Conservation (phyloP, 1,139 yeast species). For the Wickerhamiella pararugosa region DNA sequence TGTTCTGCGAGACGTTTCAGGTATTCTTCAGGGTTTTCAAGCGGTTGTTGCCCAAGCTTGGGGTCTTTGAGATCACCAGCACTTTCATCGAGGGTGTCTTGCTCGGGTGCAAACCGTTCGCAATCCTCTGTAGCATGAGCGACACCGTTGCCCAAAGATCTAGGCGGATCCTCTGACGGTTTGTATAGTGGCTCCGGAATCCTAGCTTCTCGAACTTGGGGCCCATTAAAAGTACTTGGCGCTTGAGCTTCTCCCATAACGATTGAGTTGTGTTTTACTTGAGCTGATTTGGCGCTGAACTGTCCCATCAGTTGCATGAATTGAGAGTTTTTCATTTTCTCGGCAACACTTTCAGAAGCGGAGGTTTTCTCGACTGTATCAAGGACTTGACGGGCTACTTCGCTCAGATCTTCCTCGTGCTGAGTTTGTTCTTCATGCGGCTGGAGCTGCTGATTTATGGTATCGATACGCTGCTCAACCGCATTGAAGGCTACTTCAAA, state of each 20-base stretch:
- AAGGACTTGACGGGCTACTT: slow-evolving; percentile 22
- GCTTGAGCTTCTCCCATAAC: slow-evolving; percentile 17
- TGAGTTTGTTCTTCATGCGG: no score
- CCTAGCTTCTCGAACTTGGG: not conserved
- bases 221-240: slow-evolving; percentile 4
- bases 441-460: no score
- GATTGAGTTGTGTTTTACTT: slow-evolving; percentile 23
- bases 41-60: slow-evolving; percentile 11
- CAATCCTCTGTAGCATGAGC: not conserved
- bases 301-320: slow-evolving; percentile 29
- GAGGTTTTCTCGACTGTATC: slow-evolving; percentile 16
- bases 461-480: no score
- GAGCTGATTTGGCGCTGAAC: slow-evolving; percentile 22
- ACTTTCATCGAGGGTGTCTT: not conserved
- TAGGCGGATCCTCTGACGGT: slow-evolving; percentile 2
- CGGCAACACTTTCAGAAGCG: slow-evolving; percentile 14
- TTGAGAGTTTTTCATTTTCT: slow-evolving; percentile 25
- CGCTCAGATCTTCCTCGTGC: slow-evolving; percentile 18
- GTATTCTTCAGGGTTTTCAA: slow-evolving; percentile 20
- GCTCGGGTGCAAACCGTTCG: not conserved
- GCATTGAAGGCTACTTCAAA: no score
- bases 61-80: slow-evolving; percentile 6
- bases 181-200: not conserved
- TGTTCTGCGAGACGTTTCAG: slow-evolving; percentile 13
- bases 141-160: not conserved